Evolutionary conservation across 2,329 filamentous ascomycete genomes (phyloP), one percentile per base, ranked within the genome.

Genomic region (Nectriaceae sp.): DNA sequence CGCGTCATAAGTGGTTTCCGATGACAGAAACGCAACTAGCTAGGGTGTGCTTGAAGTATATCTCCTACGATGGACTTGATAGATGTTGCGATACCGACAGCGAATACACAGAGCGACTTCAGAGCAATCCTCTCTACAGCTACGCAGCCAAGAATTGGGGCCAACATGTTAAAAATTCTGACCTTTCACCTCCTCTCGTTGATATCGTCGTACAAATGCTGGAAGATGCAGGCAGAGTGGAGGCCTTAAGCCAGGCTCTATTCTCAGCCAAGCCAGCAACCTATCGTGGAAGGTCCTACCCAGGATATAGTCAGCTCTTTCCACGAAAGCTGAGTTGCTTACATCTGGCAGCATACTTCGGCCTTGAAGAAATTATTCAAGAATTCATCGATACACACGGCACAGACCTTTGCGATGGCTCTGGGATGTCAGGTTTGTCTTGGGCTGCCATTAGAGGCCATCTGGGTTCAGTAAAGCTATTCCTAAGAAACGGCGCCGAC

Each of bases 1-100:
- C 47, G 1, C 33, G 45, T 5, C 11, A 5, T 0, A 35, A 24
- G 1, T 71, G 65, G 60, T 67, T 76, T 43, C 62, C 61, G 0
- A n/a, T 10, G 15, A 15, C 26, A 8, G 26, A 31, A 31, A 10
- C 15, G 8, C 10, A 31, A 10, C 8, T 31, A 8, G 15, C 26
- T 10, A 31, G 10, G 8, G 26, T 15, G 15, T 31, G 26, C 15
- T 31, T 8, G 10, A 31, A 8, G 10, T 31, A 31, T 31, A 8
- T 31, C 26, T 31, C 26, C 10, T 31, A 10, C 15, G 26, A 31
- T 31, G 10, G 8, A 31, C 15, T 31, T 15, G 26, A 15, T 15
- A 31, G 26, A 10, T 8, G 15, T 10, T 15, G 8, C 8, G 8
- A 31, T 15, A 15, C 26, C 10, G 15, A 8, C 10, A 31, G 8